phyloP scores from a whole-genome alignment of 2,329 filamentous ascomycete species.

The Colletotrichum sidae region DNA sequence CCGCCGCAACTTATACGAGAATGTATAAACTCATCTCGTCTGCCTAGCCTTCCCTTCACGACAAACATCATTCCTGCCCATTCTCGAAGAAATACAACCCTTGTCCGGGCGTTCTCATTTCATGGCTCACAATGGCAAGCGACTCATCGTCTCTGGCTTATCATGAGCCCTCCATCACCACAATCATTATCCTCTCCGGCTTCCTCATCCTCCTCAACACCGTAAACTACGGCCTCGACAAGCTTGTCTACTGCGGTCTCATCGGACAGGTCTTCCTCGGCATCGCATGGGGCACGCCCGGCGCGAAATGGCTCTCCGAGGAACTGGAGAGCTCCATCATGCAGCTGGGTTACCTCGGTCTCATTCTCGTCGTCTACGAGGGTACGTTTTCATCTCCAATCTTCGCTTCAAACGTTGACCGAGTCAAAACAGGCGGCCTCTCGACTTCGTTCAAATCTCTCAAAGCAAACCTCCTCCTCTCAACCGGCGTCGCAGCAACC shows the following conservation, averaged over 20 bases:
- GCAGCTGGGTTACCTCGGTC: constrained; percentile 77
- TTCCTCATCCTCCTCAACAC: constrained; percentile 74
- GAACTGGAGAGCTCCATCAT: constrained; percentile 67
- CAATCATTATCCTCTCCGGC: constrained; percentile 69
- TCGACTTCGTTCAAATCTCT: constrained; percentile 65
- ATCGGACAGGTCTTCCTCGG: constrained; percentile 79
- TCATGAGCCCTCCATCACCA: constrained; percentile 70
- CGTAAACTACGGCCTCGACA: constrained; percentile 68
- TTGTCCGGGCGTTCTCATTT: neutral
- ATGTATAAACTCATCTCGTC: too few species aligned
- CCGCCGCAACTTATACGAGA: too few species aligned
- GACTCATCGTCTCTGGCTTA: constrained; percentile 59
- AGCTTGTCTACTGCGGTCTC: constrained; percentile 74
- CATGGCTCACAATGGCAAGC: constrained; percentile 10
- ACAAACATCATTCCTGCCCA: neutral
- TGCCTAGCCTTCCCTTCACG: too few species aligned
- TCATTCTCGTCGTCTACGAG: constrained; percentile 80
- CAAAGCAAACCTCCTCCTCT: constrained; percentile 70
- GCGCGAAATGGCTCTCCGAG: constrained; percentile 67
- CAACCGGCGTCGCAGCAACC: constrained; percentile 71
- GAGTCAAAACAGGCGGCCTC: constrained; percentile 61
- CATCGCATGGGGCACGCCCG: constrained; percentile 76
- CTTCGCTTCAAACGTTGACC: neutral
- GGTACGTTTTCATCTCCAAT: constrained; percentile 49
- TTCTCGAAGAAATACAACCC: neutral